These are phyloP conservation scores for Lathyrus aphaca DNA, from an alignment of 306 rosid species.

Conservation along the genomic window DNA sequence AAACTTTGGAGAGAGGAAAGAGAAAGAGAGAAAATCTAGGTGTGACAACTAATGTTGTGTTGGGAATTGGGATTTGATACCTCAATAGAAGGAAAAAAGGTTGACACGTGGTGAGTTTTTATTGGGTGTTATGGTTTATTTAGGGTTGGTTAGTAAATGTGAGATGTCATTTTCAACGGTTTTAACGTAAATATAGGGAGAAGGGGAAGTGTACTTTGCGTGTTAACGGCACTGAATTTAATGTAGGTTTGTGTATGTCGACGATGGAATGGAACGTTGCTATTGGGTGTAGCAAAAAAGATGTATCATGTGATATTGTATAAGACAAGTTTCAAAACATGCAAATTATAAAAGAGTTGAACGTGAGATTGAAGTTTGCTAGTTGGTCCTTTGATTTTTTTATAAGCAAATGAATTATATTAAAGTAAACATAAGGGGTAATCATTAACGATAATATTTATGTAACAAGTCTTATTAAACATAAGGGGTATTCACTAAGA, in stretches of 20 bases:
- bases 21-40: conserved; percentile 26
- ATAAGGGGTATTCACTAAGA: no score
- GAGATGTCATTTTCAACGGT: conserved; percentile 31
- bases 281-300: neutral
- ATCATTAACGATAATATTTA: no score
- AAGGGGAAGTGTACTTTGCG: neutral
- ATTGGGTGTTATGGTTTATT: neutral
- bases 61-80: conserved; percentile 21
- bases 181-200: conserved; percentile 18
- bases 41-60: neutral
- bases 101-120: conserved; percentile 7
- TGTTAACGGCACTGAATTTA: neutral
- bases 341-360: no score
- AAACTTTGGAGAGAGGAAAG: conserved; percentile 4
- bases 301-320: neutral
- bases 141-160: neutral
- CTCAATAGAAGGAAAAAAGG: neutral
- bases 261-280: conserved; percentile 25
- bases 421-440: no score
- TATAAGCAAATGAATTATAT: no score
- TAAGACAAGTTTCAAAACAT: no score
- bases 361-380: no score
- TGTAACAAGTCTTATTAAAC: no score
- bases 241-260: neutral
- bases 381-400: no score